These are phyloP conservation scores for Tylopilus sp. DNA, from an alignment of 1,284 basidiomycete species.

Conservation along the genomic window DNA sequence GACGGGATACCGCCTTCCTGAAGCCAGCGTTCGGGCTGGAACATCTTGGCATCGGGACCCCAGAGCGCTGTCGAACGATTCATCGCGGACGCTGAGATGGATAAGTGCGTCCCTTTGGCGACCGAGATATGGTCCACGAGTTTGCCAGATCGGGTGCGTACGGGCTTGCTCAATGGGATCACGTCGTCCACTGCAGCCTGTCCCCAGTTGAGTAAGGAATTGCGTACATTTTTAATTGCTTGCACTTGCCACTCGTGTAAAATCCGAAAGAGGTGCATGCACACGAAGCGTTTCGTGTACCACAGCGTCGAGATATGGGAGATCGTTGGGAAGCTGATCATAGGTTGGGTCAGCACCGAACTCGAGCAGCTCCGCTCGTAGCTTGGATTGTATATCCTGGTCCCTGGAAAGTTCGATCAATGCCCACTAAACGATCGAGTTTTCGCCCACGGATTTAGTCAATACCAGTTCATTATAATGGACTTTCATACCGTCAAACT, in stretches of 20 bases:
- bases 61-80: slow-evolving; percentile 50
- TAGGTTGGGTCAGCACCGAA: slow-evolving; percentile 23
- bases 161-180: slow-evolving; percentile 46
- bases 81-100: slow-evolving; percentile 40
- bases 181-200: slow-evolving; percentile 50
- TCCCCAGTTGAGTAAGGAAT: not conserved
- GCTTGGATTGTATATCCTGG: slow-evolving; percentile 22
- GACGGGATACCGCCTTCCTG: slow-evolving; percentile 19
- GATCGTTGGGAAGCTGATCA: slow-evolving; percentile 23
- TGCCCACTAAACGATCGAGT: slow-evolving; percentile 24
- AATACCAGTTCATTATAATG: not conserved
- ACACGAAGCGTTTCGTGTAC: slow-evolving; percentile 28
- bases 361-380: slow-evolving; percentile 29
- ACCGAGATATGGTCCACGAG: slow-evolving; percentile 40
- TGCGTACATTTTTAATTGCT: not conserved
- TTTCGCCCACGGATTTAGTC: not conserved
- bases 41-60: slow-evolving; percentile 39
- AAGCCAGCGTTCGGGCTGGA: slow-evolving; percentile 43
- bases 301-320: slow-evolving; percentile 31
- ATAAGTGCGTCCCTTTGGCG: slow-evolving; percentile 43
- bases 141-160: slow-evolving; percentile 38
- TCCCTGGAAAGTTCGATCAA: slow-evolving; percentile 30
- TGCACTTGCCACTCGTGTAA: slow-evolving; percentile 39
- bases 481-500: slow-evolving; percentile 19
- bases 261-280: slow-evolving; percentile 29